Evolutionary conservation across 306 rosid species (phyloP).

Genomic region (Castanea crenata): DNA sequence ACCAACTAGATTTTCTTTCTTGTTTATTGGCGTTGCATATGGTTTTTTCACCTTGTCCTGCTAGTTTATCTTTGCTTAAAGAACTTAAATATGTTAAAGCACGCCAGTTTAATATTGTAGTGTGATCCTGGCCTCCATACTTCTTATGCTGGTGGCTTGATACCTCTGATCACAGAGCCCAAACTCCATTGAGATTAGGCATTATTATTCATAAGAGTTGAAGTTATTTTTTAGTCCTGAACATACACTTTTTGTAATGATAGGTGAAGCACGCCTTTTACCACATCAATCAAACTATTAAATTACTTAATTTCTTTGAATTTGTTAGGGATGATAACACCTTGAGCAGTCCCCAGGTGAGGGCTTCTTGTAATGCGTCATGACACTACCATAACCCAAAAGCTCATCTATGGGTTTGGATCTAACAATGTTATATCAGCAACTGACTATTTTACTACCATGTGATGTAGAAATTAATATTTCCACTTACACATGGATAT

Average conservation of each 20-base stretch:
- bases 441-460: too few relatives aligned
- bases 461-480: too few relatives aligned
- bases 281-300: not conserved
- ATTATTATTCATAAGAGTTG: not conserved
- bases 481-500: too few relatives aligned
- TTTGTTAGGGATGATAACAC: not conserved
- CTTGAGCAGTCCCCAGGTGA: too few relatives aligned
- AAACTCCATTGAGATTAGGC: not conserved
- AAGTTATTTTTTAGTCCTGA: not conserved
- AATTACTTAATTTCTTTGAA: not conserved
- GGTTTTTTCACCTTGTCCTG: not conserved
- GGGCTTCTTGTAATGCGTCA: too few relatives aligned
- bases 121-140: not conserved
- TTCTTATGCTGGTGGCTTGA: not conserved
- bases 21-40: not conserved
- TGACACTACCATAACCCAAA: too few relatives aligned
- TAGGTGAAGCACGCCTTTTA: not conserved
- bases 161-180: not conserved
- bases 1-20: constrained; percentile 12
- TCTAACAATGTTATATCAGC: too few relatives aligned
- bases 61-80: not conserved
- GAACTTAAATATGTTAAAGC: not conserved
- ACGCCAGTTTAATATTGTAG: not conserved
- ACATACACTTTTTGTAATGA: not conserved
- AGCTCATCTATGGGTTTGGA: too few relatives aligned